Base-by-base conservation (phyloP, 2,329 filamentous ascomycete species). In the Aspergillus viridinutans region DNA sequence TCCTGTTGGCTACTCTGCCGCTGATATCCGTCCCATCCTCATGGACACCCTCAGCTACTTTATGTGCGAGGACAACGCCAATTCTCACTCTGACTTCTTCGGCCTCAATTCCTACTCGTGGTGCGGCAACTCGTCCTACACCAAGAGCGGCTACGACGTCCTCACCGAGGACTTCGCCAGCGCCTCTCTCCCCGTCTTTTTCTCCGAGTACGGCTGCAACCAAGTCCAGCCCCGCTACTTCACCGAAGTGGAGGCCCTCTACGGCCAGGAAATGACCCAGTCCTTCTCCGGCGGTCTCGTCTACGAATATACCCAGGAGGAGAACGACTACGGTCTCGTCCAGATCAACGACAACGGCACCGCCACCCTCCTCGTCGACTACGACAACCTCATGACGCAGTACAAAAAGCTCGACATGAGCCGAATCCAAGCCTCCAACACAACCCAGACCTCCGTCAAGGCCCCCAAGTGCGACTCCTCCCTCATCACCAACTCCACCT, bases 391-490 rank as follows among this genome's bases (percentile, higher is more conserved):
- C 58, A 85, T 88, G 76, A 76, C 75, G 38, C 89, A 94, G 78
- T 92, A 89, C 77, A 81, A 82, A 72, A 86, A 87, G 71, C 79
- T 97, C 55, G 84, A 96, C 76, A 84, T 90, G 72, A 80, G 79
- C 54, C 74, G 81, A 17, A 80, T 97, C 55, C 81, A 90, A 75
- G 78, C 81, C 51, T 76, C 83, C 63, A 85, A 88, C 72, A 78
- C 84, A 14, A 76, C 80, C 52, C 81, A 80, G 58, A 81, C 81
- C 29, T 72, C 76, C 35, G 76, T 83, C 58, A 75, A 78, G 40
- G 74, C 89, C 3, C 87, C 89, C 35, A 79, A 75, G 56, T 97
- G 93, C 80, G 77, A 77, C 61, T 58, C 80, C 32, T 81, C 78
- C 58, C 79, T 96, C 54, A 92, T 97, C 76, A 81, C 80, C 61